Base-by-base conservation (phyloP, 768 basidiomycete species). In the Dentipellis sp. region DNA sequence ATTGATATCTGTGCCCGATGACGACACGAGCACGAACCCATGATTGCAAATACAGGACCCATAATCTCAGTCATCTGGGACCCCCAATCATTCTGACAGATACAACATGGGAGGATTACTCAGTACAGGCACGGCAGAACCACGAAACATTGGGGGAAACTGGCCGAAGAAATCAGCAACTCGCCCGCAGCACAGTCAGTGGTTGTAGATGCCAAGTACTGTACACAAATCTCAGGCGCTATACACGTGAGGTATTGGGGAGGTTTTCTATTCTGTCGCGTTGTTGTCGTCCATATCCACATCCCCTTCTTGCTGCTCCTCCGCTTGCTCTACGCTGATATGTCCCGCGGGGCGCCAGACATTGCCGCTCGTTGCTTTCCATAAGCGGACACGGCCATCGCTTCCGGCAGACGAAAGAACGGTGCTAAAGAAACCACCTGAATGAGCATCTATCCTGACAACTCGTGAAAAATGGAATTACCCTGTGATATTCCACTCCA, bases 401-500 rank as follows among this genome's bases (percentile, higher is more conserved):
- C 94, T 89, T 0, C 92, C 90, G 1, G 88, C 82, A 1, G 86
- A 90, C 1, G 88, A 86, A 9, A 95, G 74, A 7, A 93, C 77
- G 4, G 92, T 93, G 17, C 91, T 91, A 56, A 23, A 52, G 45
- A n/a, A 37, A 47, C 11, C 53, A 9, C 42, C 51, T 22, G 22
- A 19, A n/a, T 34, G 16, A 29, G 37, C 58, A 10, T 61, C 19
- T 17, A 11, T 22, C 29, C 29, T 29, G 29, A 29, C 3, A 6
- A 6, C 12, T 36, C 16, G 19, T 23, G 35, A n/a, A 12, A 34
- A 36, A 3, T 46, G 50, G 52, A 39, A 21, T 34, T 60, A 90
- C 87, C 89, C 89, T 36, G 86, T 89, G 50, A 94, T 83, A 66
- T 95, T 95, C 92, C 95, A 97, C 67, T 94, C 94, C 0, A 99